Conservation (phyloP, 176 grass and related monocot species). For the Elaeis guineensis region DNA sequence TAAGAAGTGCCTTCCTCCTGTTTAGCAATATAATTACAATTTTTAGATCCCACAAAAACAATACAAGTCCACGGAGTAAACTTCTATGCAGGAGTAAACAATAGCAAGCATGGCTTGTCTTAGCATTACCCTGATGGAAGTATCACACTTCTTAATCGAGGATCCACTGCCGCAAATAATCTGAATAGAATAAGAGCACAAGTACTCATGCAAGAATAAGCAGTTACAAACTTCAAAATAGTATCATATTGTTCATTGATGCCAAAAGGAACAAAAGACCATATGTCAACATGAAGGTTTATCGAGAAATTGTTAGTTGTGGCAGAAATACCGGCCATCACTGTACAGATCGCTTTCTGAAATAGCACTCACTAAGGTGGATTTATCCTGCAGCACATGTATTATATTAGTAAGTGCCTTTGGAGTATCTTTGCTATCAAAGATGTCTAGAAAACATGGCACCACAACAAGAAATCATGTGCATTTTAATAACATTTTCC, state of each 20-base stretch:
- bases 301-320: background rate
- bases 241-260: background rate
- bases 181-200: conserved; percentile 27
- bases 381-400: conserved; percentile 65
- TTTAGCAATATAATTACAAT: too few species aligned
- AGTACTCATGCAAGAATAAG: conserved; percentile 14
- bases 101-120: background rate
- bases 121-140: conserved; percentile 81
- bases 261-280: conserved; percentile 5
- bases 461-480: too few species aligned
- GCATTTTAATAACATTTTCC: too few species aligned
- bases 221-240: conserved; percentile 4
- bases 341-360: conserved; percentile 71
- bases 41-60: too few species aligned
- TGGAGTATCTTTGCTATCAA: too few species aligned
- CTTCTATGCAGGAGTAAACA: too few species aligned
- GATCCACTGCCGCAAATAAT: conserved; percentile 94
- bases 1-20: too few species aligned
- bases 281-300: background rate
- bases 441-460: too few species aligned
- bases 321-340: conserved; percentile 64
- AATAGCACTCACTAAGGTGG: conserved; percentile 90
- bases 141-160: conserved; percentile 76
- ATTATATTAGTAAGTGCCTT: background rate
- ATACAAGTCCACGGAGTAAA: too few species aligned